phyloP scores from a whole-genome alignment of 2,329 filamentous ascomycete species.

The Aureobasidium sp. region DNA sequence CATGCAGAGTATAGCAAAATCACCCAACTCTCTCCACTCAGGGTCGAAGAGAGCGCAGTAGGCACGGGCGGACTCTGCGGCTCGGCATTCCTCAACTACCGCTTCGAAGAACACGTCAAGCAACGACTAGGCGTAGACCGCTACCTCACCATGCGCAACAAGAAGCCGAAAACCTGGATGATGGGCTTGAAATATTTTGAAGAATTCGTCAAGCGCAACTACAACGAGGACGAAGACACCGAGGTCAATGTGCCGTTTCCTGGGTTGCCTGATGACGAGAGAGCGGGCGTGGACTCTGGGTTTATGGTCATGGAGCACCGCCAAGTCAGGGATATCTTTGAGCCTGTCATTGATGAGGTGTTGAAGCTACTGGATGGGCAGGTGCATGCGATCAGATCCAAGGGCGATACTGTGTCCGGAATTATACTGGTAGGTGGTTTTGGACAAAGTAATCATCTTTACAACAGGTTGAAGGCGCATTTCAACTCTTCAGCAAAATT shows the following conservation, averaged over 20 bases:
- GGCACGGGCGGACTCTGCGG: slow-evolving; percentile 72
- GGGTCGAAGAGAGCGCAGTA: slow-evolving; percentile 73
- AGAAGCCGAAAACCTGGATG: slow-evolving; percentile 71
- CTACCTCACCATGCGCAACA: slow-evolving; percentile 68
- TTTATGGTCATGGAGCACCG: slow-evolving; percentile 67
- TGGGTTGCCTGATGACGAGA: slow-evolving; percentile 67
- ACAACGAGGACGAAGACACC: slow-evolving; percentile 59
- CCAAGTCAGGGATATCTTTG: slow-evolving; percentile 50
- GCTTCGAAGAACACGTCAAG: slow-evolving; percentile 70
- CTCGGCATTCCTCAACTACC: slow-evolving; percentile 70
- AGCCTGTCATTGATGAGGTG: slow-evolving; percentile 57
- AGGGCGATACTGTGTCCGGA: slow-evolving; percentile 38
- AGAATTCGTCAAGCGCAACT: slow-evolving; percentile 78
- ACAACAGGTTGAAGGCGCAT: slow-evolving; percentile 59
- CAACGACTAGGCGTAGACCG: slow-evolving; percentile 32
- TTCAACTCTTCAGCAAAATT: slow-evolving; percentile 43
- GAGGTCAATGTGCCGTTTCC: slow-evolving; percentile 75
- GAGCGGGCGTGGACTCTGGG: slow-evolving; percentile 64
- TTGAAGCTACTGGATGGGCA: slow-evolving; percentile 36
- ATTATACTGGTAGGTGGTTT: slow-evolving; percentile 78
- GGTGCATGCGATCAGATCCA: slow-evolving; percentile 36
- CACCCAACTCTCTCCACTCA: slow-evolving; percentile 60
- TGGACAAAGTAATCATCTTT: slow-evolving; percentile 63
- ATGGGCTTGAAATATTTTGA: slow-evolving; percentile 70
- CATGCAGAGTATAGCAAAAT: slow-evolving; percentile 65